Evolutionary conservation across 768 basidiomycete genomes (phyloP), one percentile per base, ranked within the genome.

Genomic region (Phanerodontia chrysosporium): DNA sequence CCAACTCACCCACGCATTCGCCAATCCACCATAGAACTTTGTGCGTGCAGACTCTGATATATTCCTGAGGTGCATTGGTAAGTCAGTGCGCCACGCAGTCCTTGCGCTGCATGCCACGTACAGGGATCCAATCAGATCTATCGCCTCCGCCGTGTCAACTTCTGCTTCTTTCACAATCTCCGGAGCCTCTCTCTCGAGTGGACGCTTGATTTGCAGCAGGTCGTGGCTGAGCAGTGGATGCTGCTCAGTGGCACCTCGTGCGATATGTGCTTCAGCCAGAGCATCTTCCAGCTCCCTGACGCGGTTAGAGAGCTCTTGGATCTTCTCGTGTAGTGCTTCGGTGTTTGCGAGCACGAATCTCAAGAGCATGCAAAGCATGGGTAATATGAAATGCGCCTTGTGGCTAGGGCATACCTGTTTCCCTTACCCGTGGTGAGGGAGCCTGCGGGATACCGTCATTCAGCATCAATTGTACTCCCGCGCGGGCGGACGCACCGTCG

Each of bases 311-410:
- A 89, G 75, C 24, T 77, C 64, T 45, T 78, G 79, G 48, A 88
- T 88, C 71, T 86, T 88, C 59, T 86, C 85, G 61, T 88, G 87
- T 10, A 87, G 78, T 9, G 73, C 79, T 69, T 87, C 85, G 32
- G 86, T 87, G 64, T 87, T 87, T 21, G 86, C 86, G 12, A 89
- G 78, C 30, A 88, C 86, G 62, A 87, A 87, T 66, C 86, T 86
- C n/a, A n/a, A n/a, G n/a, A 58, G 12, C 36, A 2, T 29, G 18
- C 9, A 3, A n/a, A n/a, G n/a, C n/a, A n/a, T n/a, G n/a, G n/a
- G n/a, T n/a, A n/a, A n/a, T n/a, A n/a, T n/a, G n/a, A n/a, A n/a
- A n/a, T 48, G 18, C 18, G 24, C 13, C 18, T 58, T 59, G 49
- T 25, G n/a, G 35, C 45, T n/a, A 42, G 32, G 22, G 60, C 67